Percentiles rank a stretch among this genome's conserved stretches.
phyloP scores from a whole-genome alignment of 2,329 filamentous ascomycete genomes.

The Hypoxylon sp. region DNA sequence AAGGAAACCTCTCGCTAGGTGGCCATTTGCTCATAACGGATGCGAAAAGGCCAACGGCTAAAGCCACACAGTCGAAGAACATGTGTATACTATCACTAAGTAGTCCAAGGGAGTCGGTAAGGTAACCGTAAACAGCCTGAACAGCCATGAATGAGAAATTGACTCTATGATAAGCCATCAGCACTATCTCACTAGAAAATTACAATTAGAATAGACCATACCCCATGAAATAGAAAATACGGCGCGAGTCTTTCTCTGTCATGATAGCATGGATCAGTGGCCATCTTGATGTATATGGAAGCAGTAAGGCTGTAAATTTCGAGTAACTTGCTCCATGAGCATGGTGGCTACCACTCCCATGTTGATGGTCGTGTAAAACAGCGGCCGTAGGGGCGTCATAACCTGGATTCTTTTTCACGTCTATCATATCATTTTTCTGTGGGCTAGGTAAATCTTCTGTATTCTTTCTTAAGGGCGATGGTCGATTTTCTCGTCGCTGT shows the following conservation, averaged over 20 bases:
- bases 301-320: slow-evolving; percentile 77
- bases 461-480: slow-evolving; percentile 53
- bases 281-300: slow-evolving; percentile 78
- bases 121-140: slow-evolving; percentile 92
- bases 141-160: slow-evolving; percentile 97
- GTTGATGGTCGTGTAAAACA: slow-evolving; percentile 47
- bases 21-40: slow-evolving; percentile 98
- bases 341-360: slow-evolving; percentile 49
- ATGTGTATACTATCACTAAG: slow-evolving; percentile 98
- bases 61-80: slow-evolving; percentile 97
- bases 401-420: slow-evolving; percentile 37
- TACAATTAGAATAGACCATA: slow-evolving; percentile 61
- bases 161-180: slow-evolving; percentile 68
- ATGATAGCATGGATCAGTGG: slow-evolving; percentile 89
- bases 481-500: slow-evolving; percentile 55
- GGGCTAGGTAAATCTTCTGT: slow-evolving; percentile 48
- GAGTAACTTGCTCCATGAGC: slow-evolving; percentile 67
- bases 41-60: slow-evolving; percentile 90
- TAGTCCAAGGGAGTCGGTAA: slow-evolving; percentile 94
- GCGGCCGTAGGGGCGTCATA: slow-evolving; percentile 35
- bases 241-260: slow-evolving; percentile 89
- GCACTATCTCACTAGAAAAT: slow-evolving; percentile 32
- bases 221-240: slow-evolving; percentile 98
- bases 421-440: slow-evolving; percentile 38
- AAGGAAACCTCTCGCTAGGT: slow-evolving; percentile 88